These are phyloP conservation scores for Phyllosticta paracitricarpa DNA, from an alignment of 2,329 filamentous ascomycete genomes.

Conservation along the genomic window DNA sequence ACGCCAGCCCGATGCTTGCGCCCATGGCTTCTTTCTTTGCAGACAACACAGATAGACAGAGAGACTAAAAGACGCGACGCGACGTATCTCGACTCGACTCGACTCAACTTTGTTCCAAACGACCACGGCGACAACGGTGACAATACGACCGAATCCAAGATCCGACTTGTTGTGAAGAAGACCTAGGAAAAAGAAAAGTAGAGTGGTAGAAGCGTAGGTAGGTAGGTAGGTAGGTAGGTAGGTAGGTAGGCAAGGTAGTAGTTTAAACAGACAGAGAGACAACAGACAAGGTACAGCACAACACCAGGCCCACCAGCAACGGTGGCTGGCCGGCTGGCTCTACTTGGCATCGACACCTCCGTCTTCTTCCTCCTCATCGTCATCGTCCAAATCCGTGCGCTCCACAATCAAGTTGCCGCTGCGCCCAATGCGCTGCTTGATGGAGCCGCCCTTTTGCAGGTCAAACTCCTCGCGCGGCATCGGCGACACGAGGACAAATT, in stretches of 20 bases:
- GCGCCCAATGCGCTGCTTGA: slow-evolving; percentile 65
- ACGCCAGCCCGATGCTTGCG: not conserved
- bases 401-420: slow-evolving; percentile 90
- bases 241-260: not conserved
- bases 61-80: not conserved
- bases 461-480: slow-evolving; percentile 78
- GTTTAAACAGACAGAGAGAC: not conserved
- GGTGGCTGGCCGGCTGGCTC: not conserved
- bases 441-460: slow-evolving; percentile 52
- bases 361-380: slow-evolving; percentile 24
- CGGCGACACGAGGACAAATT: slow-evolving; percentile 75
- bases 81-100: too few relatives aligned
- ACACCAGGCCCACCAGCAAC: too few relatives aligned
- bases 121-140: too few relatives aligned
- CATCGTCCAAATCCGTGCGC: slow-evolving; percentile 47
- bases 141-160: not conserved
- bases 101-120: not conserved
- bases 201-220: not conserved
- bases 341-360: not conserved
- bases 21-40: not conserved
- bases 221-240: not conserved
- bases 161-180: not conserved
- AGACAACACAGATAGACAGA: too few relatives aligned
- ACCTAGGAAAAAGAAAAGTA: not conserved
- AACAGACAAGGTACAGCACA: not conserved